A percentile compares a stretch with the other conserved stretches of the same genome.
These are phyloP conservation scores for Somion occarium DNA, from an alignment of 1,284 basidiomycete genomes.

Conservation along the genomic window DNA sequence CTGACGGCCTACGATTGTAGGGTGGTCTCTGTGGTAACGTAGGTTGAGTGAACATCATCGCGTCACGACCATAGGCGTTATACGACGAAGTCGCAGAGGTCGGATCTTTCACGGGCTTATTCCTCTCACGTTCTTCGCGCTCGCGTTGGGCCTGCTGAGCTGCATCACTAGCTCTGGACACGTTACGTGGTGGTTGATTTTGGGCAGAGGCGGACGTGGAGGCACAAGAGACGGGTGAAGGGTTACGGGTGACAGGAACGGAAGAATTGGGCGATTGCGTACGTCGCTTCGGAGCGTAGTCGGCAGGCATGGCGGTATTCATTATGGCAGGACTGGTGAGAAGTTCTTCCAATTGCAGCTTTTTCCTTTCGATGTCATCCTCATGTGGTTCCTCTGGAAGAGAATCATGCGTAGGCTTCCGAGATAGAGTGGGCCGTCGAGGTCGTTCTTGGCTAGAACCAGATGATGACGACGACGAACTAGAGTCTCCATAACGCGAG, in stretches of 20 bases:
- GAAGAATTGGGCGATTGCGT: slow-evolving; percentile 7
- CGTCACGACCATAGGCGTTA: background rate
- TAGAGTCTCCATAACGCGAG: slow-evolving; percentile 4
- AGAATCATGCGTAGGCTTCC: background rate
- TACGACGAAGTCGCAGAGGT: background rate
- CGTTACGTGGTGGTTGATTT: slow-evolving; percentile 6
- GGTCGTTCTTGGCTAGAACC: background rate
- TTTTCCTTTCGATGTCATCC: background rate
- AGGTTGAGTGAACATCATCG: background rate
- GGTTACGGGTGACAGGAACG: slow-evolving; percentile 9
- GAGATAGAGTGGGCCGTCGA: background rate
- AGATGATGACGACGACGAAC: background rate
- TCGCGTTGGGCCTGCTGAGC: slow-evolving; percentile 19
- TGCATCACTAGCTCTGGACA: slow-evolving; percentile 21
- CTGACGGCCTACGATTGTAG: background rate
- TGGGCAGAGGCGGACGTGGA: slow-evolving; percentile 1
- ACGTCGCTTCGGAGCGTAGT: background rate
- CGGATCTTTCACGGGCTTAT: background rate
- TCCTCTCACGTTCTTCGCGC: slow-evolving; percentile 11
- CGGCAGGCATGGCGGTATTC: slow-evolving; percentile 6
- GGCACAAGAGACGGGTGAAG: slow-evolving; percentile 15
- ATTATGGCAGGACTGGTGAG: background rate
- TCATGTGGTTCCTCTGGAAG: background rate
- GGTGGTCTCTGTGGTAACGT: background rate
- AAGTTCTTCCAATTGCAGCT: background rate